Evolutionary conservation across 2,329 filamentous ascomycete genomes (phyloP).

Genomic region (Penicillium glabrum): DNA sequence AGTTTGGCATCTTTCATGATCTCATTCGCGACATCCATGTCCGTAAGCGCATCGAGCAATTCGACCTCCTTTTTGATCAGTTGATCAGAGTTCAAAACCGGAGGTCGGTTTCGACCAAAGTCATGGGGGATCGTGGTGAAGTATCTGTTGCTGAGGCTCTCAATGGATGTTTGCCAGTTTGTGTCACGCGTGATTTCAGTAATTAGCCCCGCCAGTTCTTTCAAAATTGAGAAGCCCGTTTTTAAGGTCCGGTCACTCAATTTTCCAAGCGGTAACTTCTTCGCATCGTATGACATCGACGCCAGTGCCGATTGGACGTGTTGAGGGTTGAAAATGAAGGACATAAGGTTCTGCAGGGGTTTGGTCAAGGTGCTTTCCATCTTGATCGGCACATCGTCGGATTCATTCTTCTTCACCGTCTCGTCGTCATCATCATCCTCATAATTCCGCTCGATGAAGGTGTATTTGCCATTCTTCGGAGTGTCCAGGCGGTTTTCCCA

Average conservation of each 20-base stretch:
- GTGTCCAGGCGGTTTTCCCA: conserved; percentile 49
- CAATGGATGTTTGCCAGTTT: conserved; percentile 45
- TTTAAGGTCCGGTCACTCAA: conserved; percentile 76
- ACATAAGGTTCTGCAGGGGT: conserved; percentile 67
- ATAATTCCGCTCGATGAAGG: conserved; percentile 78
- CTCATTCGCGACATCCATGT: conserved; percentile 78
- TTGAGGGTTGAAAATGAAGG: conserved; percentile 78
- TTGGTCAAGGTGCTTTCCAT: conserved; percentile 59
- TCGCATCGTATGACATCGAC: conserved; percentile 45
- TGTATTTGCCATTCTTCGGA: conserved; percentile 65
- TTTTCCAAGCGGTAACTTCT: conserved; percentile 81
- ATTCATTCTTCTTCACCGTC: conserved; percentile 33
- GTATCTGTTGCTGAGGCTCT: conserved; percentile 72
- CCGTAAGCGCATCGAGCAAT: conserved; percentile 74
- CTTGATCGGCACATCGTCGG: conserved; percentile 33
- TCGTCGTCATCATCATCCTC: conserved; percentile 61
- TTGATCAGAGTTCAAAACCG: conserved; percentile 58
- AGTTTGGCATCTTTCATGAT: conserved; percentile 70
- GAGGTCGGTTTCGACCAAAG: conserved; percentile 73
- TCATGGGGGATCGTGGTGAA: conserved; percentile 80
- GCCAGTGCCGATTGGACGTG: conserved; percentile 62
- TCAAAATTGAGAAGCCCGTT: conserved; percentile 73
- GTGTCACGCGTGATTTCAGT: conserved; percentile 42
- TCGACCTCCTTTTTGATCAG: conserved; percentile 74
- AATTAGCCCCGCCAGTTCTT: conserved; percentile 70